Percentiles rank a stretch among this genome's conserved stretches.
These are phyloP conservation scores for Candida caryicola DNA, from an alignment of 805 yeast genomes.

Conservation along the genomic window DNA sequence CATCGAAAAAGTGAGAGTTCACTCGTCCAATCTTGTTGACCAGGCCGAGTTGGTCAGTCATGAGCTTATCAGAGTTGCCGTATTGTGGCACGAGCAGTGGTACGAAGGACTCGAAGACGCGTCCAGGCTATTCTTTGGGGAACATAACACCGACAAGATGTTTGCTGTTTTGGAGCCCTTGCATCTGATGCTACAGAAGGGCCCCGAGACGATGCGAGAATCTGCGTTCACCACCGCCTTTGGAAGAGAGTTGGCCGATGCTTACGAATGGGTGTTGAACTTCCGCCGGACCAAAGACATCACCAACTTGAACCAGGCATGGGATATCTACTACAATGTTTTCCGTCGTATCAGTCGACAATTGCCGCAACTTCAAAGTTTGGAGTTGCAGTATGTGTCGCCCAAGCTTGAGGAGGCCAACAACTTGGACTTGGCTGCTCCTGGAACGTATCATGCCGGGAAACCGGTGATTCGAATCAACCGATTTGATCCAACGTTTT, in stretches of 20 bases:
- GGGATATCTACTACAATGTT: slow-evolving; percentile 95
- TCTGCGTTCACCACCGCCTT: slow-evolving; percentile 89
- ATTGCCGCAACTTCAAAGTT: slow-evolving; percentile 77
- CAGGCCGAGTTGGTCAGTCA: slow-evolving; percentile 94
- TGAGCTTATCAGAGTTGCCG: slow-evolving; percentile 92
- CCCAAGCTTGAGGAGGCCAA: slow-evolving; percentile 79
- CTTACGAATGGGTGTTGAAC: slow-evolving; percentile 88
- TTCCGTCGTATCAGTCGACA: slow-evolving; percentile 89
- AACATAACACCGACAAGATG: slow-evolving; percentile 93
- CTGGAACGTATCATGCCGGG: slow-evolving; percentile 89
- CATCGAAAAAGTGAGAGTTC: slow-evolving; percentile 87
- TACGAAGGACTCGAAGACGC: slow-evolving; percentile 97
- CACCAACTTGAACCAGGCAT: slow-evolving; percentile 89
- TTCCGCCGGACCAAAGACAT: slow-evolving; percentile 82
- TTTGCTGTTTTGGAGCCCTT: slow-evolving; percentile 85
- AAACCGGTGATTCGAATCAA: slow-evolving; percentile 70
- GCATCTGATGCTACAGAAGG: slow-evolving; percentile 77
- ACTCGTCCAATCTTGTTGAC: slow-evolving; percentile 78
- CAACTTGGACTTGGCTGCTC: slow-evolving; percentile 84
- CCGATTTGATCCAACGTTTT: slow-evolving; percentile 75
- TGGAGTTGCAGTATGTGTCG: slow-evolving; percentile 90
- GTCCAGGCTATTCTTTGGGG: slow-evolving; percentile 87
- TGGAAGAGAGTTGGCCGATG: slow-evolving; percentile 90
- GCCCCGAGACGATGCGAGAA: slow-evolving; percentile 91
- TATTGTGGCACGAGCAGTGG: slow-evolving; percentile 97